A percentile compares a stretch with the other conserved stretches of the same genome.
Conservation (phyloP, 1,284 basidiomycete species). For the Mycosarcoma mackinlayi region DNA sequence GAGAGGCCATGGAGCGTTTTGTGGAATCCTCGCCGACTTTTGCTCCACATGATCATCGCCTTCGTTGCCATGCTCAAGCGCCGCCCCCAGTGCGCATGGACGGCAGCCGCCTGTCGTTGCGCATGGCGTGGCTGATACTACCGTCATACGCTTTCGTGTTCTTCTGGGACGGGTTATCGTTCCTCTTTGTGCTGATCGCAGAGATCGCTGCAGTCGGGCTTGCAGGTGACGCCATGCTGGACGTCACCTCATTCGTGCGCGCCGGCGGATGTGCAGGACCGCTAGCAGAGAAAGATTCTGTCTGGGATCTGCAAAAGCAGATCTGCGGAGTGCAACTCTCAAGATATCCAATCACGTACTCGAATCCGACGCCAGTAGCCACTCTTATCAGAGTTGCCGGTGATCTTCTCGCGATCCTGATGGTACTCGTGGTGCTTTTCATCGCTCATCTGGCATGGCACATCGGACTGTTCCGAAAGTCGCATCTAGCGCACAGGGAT, state of each 20-base stretch:
- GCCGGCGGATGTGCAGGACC: neutral
- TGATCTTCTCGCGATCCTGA: constrained; percentile 3
- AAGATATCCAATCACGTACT: neutral
- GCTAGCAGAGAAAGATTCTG: neutral
- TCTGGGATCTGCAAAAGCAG: constrained; percentile 6
- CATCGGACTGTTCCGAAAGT: neutral
- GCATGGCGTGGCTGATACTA: constrained; percentile 6
- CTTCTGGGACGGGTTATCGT: constrained; percentile 1
- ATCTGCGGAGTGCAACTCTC: neutral
- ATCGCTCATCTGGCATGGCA: neutral
- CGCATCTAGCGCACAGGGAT: constrained; percentile 1
- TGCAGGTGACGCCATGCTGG: constrained; percentile 5
- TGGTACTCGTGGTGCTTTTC: constrained; percentile 3
- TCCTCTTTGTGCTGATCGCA: neutral
- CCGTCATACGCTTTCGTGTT: constrained; percentile 5
- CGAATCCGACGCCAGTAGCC: neutral
- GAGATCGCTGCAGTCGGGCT: constrained; percentile 3
- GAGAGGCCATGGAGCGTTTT: too few relatives aligned
- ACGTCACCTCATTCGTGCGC: constrained; percentile 4
- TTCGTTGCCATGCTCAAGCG: neutral
- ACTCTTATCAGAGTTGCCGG: neutral
- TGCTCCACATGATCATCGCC: too few relatives aligned
- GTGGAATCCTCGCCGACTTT: too few relatives aligned
- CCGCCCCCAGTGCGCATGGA: neutral
- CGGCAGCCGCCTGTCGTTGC: neutral